Evolutionary conservation across 2,329 filamentous ascomycete species (phyloP).

Genomic region (Exophiala spinifera): DNA sequence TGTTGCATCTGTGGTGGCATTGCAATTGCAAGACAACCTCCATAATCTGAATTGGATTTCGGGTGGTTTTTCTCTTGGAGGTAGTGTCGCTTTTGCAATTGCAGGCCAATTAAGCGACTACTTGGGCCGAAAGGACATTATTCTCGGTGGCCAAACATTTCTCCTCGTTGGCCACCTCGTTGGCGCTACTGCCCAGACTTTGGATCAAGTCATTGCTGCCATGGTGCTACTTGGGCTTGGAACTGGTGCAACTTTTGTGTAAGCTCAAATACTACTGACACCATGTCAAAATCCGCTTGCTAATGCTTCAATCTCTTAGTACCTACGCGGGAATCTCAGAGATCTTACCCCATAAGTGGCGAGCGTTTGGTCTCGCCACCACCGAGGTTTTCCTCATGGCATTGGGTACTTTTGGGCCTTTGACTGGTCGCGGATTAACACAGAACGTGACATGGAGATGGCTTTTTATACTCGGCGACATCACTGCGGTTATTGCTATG

Average conservation of each 20-base stretch:
- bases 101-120: slow-evolving; percentile 10
- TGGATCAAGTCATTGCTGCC: slow-evolving; percentile 5
- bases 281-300: too few relatives aligned
- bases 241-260: not conserved
- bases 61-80: slow-evolving; percentile 4
- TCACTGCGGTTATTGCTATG: slow-evolving; percentile 8
- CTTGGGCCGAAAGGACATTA: slow-evolving; percentile 1
- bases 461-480: slow-evolving; percentile 4
- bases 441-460: slow-evolving; percentile 8
- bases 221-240: slow-evolving; percentile 11
- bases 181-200: slow-evolving; percentile 2
- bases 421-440: slow-evolving; percentile 1
- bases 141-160: slow-evolving; percentile 1
- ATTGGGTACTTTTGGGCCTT: slow-evolving; percentile 4
- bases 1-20: not conserved
- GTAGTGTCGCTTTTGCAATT: slow-evolving; percentile 2
- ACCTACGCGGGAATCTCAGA: slow-evolving; percentile 9
- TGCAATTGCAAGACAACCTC: not conserved
- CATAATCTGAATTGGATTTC: slow-evolving; percentile 9
- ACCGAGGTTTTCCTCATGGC: slow-evolving; percentile 6
- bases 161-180: slow-evolving; percentile 6
- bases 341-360: slow-evolving; percentile 8
- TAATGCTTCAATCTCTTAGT: too few relatives aligned
- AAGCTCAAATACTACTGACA: not conserved
- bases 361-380: slow-evolving; percentile 4